Conservation (phyloP, 306 rosid genomes). For the Pterocarpus santalinus region DNA sequence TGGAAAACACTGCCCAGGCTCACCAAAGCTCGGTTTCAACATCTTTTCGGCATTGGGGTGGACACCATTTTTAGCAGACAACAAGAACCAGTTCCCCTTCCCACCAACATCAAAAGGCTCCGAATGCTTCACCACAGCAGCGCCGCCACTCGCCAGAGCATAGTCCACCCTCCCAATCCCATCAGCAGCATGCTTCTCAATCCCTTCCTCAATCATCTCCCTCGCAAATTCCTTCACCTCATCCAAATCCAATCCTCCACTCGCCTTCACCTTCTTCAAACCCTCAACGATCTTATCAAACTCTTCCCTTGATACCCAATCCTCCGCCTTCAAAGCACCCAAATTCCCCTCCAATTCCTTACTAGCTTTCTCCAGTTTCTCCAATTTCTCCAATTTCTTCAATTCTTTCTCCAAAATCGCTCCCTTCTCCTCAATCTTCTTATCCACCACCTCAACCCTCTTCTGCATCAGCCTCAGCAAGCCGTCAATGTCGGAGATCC, state of each 20-base stretch:
- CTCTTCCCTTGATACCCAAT: constrained; percentile 80
- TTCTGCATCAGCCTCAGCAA: constrained; percentile 82
- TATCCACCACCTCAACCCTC: constrained; percentile 84
- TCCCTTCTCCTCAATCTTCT: constrained; percentile 63
- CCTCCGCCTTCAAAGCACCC: constrained; percentile 62
- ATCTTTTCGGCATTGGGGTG: constrained; percentile 71
- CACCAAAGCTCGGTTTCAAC: constrained; percentile 95
- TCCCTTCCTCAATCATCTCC: constrained; percentile 74
- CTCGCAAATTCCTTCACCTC: constrained; percentile 80
- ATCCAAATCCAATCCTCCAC: constrained; percentile 74
- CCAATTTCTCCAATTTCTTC: constrained; percentile 70
- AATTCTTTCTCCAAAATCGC: constrained; percentile 66
- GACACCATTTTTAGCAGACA: constrained; percentile 51
- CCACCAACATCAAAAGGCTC: constrained; percentile 57
- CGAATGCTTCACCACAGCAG: constrained; percentile 73
- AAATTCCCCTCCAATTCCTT: constrained; percentile 69
- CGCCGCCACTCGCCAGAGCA: constrained; percentile 80
- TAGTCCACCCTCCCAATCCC: constrained; percentile 92
- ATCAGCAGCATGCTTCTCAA: constrained; percentile 90
- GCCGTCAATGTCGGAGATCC: constrained; percentile 78
- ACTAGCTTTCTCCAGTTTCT: constrained; percentile 61
- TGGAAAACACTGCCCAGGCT: constrained; percentile 94
- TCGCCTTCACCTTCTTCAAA: constrained; percentile 56
- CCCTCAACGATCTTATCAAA: constrained; percentile 70
- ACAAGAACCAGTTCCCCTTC: constrained; percentile 65